Evolutionary conservation across 1,139 yeast species (phyloP), one percentile per base, ranked within the genome.

Genomic region (Lodderomyces parapsilosis): DNA sequence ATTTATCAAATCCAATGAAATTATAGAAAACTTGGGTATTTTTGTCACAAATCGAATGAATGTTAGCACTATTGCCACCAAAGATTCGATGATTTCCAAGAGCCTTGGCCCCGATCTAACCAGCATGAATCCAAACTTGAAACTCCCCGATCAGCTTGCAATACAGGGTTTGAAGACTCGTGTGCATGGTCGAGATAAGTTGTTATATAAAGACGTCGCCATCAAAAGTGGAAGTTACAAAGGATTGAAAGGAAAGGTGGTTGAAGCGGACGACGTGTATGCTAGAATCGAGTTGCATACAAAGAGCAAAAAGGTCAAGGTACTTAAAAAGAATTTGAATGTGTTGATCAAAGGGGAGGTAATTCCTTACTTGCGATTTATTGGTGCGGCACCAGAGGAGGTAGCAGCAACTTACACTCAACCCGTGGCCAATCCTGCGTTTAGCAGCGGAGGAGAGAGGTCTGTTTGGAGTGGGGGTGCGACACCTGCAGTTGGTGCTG

Each of bases 231-330:
- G 98, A 6, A 91, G 91, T 50, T 89, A 91, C 65, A 94, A 93
- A 67, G 98, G 99, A 35, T 80, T 90, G 54, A 83, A 86, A 71
- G 99, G 99, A 59, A 86, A 88, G 53, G 90, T 94, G 34, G 86
- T 87, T 49, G 98, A 93, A 59, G 88, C 96, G 11, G 94, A 90
- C 54, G 99, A 95, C 49, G 85, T 84, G 17, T 80, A 77, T 55
- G 98, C 98, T 2, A 79, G 98, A 49, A 86, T 93, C 39, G 99
- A 93, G 65, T 76, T 93, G 51, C 98, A 93, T 63, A 87, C 97
- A 31, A 91, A 90, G 57, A 84, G 85, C 57, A 94, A 93, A 62
- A 87, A 85, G 48, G 82, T 91, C 50, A 89, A 93, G 50, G 90
- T 93, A 32, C 84, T 81, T 54, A 91, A 91, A 59, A 77, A 79